phyloP scores from a whole-genome alignment of 1,139 yeast species.

The Geotrichum citri-aurantii region DNA sequence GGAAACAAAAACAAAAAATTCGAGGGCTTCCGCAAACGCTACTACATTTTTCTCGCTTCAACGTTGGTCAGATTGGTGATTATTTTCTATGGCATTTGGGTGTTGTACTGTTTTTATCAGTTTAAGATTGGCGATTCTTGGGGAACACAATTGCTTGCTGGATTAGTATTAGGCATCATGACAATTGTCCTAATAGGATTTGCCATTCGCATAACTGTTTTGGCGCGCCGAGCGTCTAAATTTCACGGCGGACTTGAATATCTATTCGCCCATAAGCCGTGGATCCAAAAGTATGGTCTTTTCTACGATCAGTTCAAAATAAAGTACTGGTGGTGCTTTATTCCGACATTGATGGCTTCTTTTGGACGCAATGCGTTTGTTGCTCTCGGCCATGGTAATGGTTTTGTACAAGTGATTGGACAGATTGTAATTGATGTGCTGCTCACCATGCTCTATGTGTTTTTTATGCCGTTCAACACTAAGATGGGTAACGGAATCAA shows the following conservation, averaged over 20 bases:
- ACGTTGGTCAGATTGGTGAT: conserved; percentile 30
- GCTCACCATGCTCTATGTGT: conserved; percentile 22
- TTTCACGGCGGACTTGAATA: conserved; percentile 26
- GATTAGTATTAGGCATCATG: conserved; percentile 30
- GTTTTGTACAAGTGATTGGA: conserved; percentile 33
- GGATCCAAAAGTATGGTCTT: conserved; percentile 32
- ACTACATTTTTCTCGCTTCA: conserved; percentile 24
- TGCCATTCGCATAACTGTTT: conserved; percentile 27
- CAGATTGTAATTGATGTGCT: conserved; percentile 30
- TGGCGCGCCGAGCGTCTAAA: conserved; percentile 28
- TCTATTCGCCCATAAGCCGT: conserved; percentile 32
- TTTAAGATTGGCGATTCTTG: conserved; percentile 34
- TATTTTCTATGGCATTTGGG: conserved; percentile 35
- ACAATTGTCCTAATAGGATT: conserved; percentile 26
- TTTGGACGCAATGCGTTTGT: conserved; percentile 33
- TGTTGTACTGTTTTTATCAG: conserved; percentile 32
- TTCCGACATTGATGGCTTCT: conserved; percentile 27
- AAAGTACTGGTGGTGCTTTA: conserved; percentile 35
- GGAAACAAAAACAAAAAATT: conserved; percentile 21
- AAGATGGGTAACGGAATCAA: conserved; percentile 33
- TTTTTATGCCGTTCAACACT: conserved; percentile 31
- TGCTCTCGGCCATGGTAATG: conserved; percentile 34
- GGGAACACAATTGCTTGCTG: conserved; percentile 33
- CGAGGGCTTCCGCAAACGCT: conserved; percentile 28
- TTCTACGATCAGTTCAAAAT: conserved; percentile 34